These are phyloP conservation scores for Fusarium sp. DNA, from an alignment of 2,329 filamentous ascomycete species.

Conservation along the genomic window DNA sequence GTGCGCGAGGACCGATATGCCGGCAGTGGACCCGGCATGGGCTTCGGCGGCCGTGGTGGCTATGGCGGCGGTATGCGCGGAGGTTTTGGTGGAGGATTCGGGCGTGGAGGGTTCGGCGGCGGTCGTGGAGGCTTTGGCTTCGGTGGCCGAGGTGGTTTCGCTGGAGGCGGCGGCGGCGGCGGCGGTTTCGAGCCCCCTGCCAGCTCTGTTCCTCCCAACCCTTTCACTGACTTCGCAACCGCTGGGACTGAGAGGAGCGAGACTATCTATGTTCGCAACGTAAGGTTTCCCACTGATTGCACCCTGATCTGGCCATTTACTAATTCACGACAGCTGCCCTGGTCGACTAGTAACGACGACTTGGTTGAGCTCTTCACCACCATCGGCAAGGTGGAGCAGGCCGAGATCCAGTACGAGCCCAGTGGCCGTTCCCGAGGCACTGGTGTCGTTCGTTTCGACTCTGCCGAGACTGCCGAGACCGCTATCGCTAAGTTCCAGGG, in stretches of 20 bases:
- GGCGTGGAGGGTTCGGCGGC: conserved; percentile 67
- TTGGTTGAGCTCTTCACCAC: conserved; percentile 96
- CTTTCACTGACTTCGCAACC: conserved; percentile 94
- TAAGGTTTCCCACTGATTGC: conserved; percentile 66
- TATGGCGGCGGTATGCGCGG: conserved; percentile 73
- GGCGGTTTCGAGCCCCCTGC: conserved; percentile 60
- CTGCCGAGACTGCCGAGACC: conserved; percentile 86
- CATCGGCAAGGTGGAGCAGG: conserved; percentile 97
- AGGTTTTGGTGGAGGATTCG: conserved; percentile 71
- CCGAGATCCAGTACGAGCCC: conserved; percentile 99
- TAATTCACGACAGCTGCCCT: conserved; percentile 79
- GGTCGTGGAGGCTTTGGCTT: conserved; percentile 62
- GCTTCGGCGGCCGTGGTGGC: conserved; percentile 71
- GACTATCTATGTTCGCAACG: conserved; percentile 96
- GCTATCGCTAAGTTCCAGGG: conserved; percentile 97
- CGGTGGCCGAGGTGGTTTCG: conserved; percentile 63
- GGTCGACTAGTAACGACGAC: conserved; percentile 99
- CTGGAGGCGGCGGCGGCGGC: conserved; percentile 55
- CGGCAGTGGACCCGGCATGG: conserved; percentile 69
- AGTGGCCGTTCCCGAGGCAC: conserved; percentile 96
- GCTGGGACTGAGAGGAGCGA: conserved; percentile 87
- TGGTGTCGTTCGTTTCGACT: conserved; percentile 96
- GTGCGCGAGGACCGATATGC: conserved; percentile 98
- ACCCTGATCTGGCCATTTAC: neutral
- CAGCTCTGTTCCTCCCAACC: conserved; percentile 77